Percentiles rank a stretch among this genome's conserved stretches.
Evolutionary conservation across 805 yeast genomes (phyloP).

Genomic region (Candida hispaniensis): DNA sequence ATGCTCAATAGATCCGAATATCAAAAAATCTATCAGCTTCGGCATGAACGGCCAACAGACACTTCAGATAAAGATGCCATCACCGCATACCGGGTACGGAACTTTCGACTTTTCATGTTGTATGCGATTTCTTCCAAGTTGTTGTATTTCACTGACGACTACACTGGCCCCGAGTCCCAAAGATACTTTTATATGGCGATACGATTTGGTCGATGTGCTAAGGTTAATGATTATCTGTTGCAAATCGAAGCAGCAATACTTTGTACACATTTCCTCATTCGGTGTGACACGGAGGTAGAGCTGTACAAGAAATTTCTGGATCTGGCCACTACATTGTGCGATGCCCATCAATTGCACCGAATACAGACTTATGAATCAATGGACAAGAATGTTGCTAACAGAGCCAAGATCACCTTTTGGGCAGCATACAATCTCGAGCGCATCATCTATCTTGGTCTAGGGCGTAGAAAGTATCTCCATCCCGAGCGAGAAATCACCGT

Average conservation of each 20-base stretch:
- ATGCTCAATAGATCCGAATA: conserved; percentile 19
- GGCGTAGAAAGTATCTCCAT: conserved; percentile 9
- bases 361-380: conserved; percentile 8
- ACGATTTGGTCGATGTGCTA: conserved; percentile 42
- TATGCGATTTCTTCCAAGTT: conserved; percentile 19
- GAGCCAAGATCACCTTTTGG: conserved; percentile 10
- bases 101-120: conserved; percentile 19
- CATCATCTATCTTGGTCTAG: conserved; percentile 6
- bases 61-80: conserved; percentile 17
- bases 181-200: conserved; percentile 51
- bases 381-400: conserved; percentile 1
- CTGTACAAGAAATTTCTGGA: conserved; percentile 15
- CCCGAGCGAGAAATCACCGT: conserved; percentile 28
- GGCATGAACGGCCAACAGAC: conserved; percentile 16
- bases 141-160: conserved; percentile 10
- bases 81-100: conserved; percentile 19
- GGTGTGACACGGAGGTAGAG: conserved; percentile 45
- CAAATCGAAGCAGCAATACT: conserved; percentile 44
- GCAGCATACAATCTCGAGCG: conserved; percentile 12
- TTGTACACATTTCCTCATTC: conserved; percentile 43
- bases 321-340: conserved; percentile 9
- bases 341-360: conserved; percentile 3
- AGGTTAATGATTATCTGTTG: conserved; percentile 34
- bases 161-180: conserved; percentile 27
- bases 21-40: conserved; percentile 17